Evolutionary conservation across 176 grass and related monocot species (phyloP).

Genomic region (Carex cristatella): DNA sequence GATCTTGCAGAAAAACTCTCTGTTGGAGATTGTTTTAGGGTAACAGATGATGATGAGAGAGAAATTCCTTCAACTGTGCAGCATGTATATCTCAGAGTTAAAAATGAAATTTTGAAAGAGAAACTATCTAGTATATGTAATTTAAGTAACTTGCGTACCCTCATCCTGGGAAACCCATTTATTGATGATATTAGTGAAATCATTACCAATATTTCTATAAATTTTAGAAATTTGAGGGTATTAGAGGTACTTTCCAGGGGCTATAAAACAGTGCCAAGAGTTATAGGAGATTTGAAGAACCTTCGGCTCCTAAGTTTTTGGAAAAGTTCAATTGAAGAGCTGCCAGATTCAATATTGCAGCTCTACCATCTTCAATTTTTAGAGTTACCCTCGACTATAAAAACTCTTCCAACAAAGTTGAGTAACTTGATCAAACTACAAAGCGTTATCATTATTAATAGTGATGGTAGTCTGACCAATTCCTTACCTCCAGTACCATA

Average conservation of each 20-base stretch:
- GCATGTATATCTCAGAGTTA: neutral
- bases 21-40: neutral
- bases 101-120: neutral
- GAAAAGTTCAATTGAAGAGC: neutral
- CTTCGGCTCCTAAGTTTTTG: neutral
- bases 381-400: neutral
- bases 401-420: too few species aligned
- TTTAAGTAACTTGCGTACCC: neutral
- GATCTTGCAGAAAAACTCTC: conserved; percentile 8
- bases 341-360: conserved; percentile 2
- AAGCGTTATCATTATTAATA: too few species aligned
- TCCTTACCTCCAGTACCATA: too few species aligned
- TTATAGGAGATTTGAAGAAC: conserved; percentile 1
- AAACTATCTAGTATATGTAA: neutral
- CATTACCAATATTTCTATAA: neutral
- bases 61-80: neutral
- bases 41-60: neutral
- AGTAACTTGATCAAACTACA: too few species aligned
- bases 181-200: neutral
- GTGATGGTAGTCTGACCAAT: too few species aligned
- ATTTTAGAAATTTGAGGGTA: neutral
- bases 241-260: neutral
- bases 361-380: conserved; percentile 6
- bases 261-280: neutral
- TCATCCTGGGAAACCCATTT: neutral